phyloP scores from a whole-genome alignment of 208 protist species.

The Trypanosoma platydactyli region DNA sequence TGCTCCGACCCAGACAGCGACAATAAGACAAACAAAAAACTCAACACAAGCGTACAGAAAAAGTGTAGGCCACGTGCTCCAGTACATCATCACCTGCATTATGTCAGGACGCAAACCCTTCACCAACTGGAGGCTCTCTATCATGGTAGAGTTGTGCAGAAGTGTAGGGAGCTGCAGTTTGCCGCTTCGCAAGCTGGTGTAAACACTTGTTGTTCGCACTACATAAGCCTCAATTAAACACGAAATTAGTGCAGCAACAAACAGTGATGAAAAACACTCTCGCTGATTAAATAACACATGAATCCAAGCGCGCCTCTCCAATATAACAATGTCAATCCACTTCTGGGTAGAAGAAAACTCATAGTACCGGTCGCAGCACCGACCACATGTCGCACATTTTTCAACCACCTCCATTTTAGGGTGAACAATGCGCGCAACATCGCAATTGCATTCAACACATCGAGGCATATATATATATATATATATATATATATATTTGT shows the following conservation, averaged over 20 bases:
- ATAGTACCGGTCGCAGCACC: slow-evolving; percentile 66
- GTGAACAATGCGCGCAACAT: slow-evolving; percentile 57
- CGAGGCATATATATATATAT: slow-evolving; percentile 45
- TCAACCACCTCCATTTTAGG: slow-evolving; percentile 74
- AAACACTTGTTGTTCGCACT: slow-evolving; percentile 52
- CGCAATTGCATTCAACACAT: slow-evolving; percentile 71
- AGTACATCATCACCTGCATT: slow-evolving; percentile 50
- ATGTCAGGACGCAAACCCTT: slow-evolving; percentile 45
- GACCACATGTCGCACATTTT: slow-evolving; percentile 60
- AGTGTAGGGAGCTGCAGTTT: not conserved
- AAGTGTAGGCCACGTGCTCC: slow-evolving; percentile 41
- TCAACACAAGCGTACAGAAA: slow-evolving; percentile 65
- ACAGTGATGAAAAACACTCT: slow-evolving; percentile 16
- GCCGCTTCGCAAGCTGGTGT: slow-evolving; percentile 15
- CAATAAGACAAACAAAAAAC: slow-evolving; percentile 48
- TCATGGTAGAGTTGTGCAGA: not conserved
- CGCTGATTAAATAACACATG: slow-evolving; percentile 76
- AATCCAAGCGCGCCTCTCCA: slow-evolving; percentile 68
- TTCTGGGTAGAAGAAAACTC: slow-evolving; percentile 74
- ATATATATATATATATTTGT: too few relatives aligned
- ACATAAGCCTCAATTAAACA: slow-evolving; percentile 77
- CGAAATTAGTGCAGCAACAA: slow-evolving; percentile 41
- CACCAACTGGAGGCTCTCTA: slow-evolving; percentile 67
- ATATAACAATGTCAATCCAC: slow-evolving; percentile 74
- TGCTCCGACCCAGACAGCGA: slow-evolving; percentile 56